phyloP scores from a whole-genome alignment of 2,329 filamentous ascomycete species.

The Pleomassaria siparia region DNA sequence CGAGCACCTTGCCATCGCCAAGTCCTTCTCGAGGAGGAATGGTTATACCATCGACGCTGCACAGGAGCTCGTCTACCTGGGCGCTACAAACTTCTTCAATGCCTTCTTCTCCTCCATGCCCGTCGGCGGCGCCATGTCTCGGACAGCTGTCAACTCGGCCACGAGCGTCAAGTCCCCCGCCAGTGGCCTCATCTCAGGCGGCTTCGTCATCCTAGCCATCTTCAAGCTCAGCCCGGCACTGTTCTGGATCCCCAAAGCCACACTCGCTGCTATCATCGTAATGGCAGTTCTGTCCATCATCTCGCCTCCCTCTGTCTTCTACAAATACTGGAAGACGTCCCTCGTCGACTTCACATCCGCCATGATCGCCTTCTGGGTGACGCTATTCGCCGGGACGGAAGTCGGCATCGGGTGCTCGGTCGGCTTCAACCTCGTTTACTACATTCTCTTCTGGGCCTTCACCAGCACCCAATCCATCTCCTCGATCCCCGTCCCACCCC shows the following conservation, averaged over 20 bases:
- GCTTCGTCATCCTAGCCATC: conserved; percentile 62
- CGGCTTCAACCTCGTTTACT: conserved; percentile 53
- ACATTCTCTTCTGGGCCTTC: conserved; percentile 62
- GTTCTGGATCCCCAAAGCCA: conserved; percentile 69
- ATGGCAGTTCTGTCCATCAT: conserved; percentile 65
- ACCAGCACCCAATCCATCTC: conserved; percentile 38
- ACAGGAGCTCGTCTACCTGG: conserved; percentile 66
- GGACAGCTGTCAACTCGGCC: conserved; percentile 67
- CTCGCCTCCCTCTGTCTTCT: conserved; percentile 60
- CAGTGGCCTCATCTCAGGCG: conserved; percentile 62
- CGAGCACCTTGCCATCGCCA: conserved; percentile 66
- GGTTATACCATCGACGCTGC: conserved; percentile 65
- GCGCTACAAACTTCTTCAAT: conserved; percentile 64
- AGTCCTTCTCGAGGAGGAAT: conserved; percentile 64
- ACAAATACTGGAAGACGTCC: conserved; percentile 65
- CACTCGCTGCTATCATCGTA: conserved; percentile 67
- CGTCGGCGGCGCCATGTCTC: conserved; percentile 67
- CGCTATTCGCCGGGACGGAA: conserved; percentile 62
- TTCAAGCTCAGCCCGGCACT: conserved; percentile 63
- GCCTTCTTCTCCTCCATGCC: conserved; percentile 66
- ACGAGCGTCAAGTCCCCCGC: conserved; percentile 64
- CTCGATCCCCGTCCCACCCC: conserved; percentile 3
- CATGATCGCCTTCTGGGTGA: conserved; percentile 66
- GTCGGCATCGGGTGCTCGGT: conserved; percentile 62
- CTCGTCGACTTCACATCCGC: conserved; percentile 65